Evolutionary conservation across 176 grass and related monocot species (phyloP).

Genomic region (Triticum timopheevii): DNA sequence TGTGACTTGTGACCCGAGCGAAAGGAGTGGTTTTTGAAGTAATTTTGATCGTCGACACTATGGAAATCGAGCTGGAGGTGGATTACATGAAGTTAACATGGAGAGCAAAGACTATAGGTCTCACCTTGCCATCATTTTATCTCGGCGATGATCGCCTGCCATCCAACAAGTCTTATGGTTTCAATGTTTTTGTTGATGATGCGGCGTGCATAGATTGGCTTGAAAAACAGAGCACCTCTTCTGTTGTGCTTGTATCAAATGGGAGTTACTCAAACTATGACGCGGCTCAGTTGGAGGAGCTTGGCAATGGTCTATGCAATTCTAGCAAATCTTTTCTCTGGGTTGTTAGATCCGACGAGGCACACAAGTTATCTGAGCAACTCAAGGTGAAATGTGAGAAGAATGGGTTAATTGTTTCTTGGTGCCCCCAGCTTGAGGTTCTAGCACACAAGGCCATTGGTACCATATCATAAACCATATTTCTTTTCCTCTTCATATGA

Average conservation of each 20-base stretch:
- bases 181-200: neutral
- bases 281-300: neutral
- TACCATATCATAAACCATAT: neutral
- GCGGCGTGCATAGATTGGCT: neutral
- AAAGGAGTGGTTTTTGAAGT: neutral
- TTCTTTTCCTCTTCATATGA: neutral
- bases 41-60: neutral
- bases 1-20: no score
- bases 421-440: conserved; percentile 44
- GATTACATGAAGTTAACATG: neutral
- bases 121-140: neutral
- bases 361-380: neutral
- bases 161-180: neutral
- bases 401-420: neutral
- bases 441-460: conserved; percentile 25
- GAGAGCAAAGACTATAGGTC: neutral
- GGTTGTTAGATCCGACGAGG: conserved; percentile 5
- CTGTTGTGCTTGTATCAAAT: neutral
- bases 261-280: neutral
- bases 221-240: neutral
- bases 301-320: neutral
- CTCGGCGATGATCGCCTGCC: neutral
- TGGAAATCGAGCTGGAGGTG: neutral
- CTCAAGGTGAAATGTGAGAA: neutral
- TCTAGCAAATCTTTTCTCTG: neutral